Conservation (phyloP, 1,284 basidiomycete species). For the Caloboletus inedulis region DNA sequence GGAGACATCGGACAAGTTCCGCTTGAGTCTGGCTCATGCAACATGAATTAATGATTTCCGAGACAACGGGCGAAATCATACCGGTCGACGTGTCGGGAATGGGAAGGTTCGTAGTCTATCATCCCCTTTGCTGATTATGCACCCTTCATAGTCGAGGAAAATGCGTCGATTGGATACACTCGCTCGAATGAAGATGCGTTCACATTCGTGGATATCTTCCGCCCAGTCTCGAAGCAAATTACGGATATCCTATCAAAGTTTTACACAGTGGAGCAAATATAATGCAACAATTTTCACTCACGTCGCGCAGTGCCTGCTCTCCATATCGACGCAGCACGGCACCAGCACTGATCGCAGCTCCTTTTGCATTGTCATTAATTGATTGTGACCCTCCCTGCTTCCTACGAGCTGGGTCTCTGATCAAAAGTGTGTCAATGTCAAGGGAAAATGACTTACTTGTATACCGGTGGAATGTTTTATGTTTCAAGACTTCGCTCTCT, state of each 20-base stretch:
- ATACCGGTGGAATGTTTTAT: constrained; percentile 99
- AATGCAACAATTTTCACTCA: constrained; percentile 37
- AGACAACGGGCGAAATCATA: constrained; percentile 40
- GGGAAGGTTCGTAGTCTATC: constrained; percentile 84
- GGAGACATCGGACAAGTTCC: constrained; percentile 84
- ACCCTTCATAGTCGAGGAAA: constrained; percentile 83
- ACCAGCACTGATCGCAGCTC: constrained; percentile 91
- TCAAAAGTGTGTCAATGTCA: constrained; percentile 1
- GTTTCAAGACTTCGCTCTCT: constrained; percentile 77
- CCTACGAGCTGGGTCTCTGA: constrained; percentile 65
- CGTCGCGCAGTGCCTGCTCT: constrained; percentile 88
- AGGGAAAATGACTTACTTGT: constrained; percentile 64
- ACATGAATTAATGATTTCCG: constrained; percentile 5
- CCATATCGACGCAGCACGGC: constrained; percentile 94
- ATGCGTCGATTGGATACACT: constrained; percentile 82
- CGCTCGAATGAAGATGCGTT: constrained; percentile 87
- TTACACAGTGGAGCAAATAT: neutral
- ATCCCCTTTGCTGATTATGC: constrained; percentile 60
- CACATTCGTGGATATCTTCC: constrained; percentile 77
- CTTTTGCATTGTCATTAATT: constrained; percentile 90
- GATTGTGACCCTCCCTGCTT: constrained; percentile 98
- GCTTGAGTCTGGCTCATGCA: constrained; percentile 69
- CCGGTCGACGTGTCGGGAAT: constrained; percentile 90
- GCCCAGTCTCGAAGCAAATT: constrained; percentile 78
- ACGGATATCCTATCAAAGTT: constrained; percentile 70